These are phyloP conservation scores for Coprinopsis sp. DNA, from an alignment of 768 basidiomycete genomes.

Conservation along the genomic window DNA sequence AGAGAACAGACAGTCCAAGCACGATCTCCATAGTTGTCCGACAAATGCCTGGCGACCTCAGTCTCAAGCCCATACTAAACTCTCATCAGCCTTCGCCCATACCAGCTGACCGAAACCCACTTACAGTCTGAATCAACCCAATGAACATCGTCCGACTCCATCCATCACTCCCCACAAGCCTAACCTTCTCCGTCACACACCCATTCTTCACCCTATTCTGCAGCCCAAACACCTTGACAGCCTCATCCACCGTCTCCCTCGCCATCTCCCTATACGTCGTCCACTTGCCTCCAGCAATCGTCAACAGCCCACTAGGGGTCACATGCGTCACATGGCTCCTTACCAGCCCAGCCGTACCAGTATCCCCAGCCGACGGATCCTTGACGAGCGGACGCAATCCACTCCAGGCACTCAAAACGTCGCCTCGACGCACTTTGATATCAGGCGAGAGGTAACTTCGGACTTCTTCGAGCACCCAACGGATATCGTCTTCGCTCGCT, in stretches of 20 bases:
- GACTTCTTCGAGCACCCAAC: slow-evolving; percentile 95
- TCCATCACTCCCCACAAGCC: slow-evolving; percentile 87
- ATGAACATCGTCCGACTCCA: slow-evolving; percentile 98
- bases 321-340: slow-evolving; percentile 91
- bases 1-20: slow-evolving; percentile 92
- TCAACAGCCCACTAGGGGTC: slow-evolving; percentile 75
- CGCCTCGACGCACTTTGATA: slow-evolving; percentile 89
- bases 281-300: slow-evolving; percentile 98
- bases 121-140: slow-evolving; percentile 83
- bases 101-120: slow-evolving; percentile 20
- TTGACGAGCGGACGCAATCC: slow-evolving; percentile 88
- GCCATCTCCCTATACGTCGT: slow-evolving; percentile 98
- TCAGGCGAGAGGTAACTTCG: slow-evolving; percentile 84
- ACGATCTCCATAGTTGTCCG: slow-evolving; percentile 93
- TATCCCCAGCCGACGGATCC: slow-evolving; percentile 49
- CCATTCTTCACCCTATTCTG: slow-evolving; percentile 46
- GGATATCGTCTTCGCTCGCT: slow-evolving; percentile 90
- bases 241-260: slow-evolving; percentile 86
- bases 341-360: slow-evolving; percentile 82
- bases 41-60: slow-evolving; percentile 89
- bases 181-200: slow-evolving; percentile 76
- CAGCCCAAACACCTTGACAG: slow-evolving; percentile 74
- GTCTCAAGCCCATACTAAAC: slow-evolving; percentile 81
- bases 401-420: slow-evolving; percentile 94
- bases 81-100: background rate